Evolutionary conservation across 495 filamentous ascomycete genomes (phyloP).

Genomic region (Tuber melanosporum): DNA sequence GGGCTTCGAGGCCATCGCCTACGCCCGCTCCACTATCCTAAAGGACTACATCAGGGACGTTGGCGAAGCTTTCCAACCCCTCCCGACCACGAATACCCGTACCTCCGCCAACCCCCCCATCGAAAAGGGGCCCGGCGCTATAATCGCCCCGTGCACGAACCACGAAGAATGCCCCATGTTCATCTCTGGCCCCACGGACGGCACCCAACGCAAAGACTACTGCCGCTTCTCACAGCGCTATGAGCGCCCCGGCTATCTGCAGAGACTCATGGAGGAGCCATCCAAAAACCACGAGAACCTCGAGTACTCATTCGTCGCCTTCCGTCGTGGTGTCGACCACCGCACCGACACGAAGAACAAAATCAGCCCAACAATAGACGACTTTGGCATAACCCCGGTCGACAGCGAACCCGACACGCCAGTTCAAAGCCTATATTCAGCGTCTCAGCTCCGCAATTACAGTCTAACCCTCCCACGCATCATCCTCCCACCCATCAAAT

Average conservation of each 20-base stretch:
- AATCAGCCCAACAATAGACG: constrained; percentile 14
- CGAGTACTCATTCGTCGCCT: constrained; percentile 76
- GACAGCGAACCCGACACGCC: background rate
- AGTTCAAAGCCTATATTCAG: constrained; percentile 41
- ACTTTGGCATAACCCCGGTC: constrained; percentile 33
- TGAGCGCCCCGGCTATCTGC: constrained; percentile 73
- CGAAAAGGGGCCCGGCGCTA: constrained; percentile 72
- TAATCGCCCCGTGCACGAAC: constrained; percentile 93
- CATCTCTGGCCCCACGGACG: constrained; percentile 55
- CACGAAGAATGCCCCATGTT: constrained; percentile 88
- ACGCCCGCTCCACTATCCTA: constrained; percentile 70
- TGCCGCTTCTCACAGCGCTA: constrained; percentile 89
- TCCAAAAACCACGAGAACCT: constrained; percentile 80
- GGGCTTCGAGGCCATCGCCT: constrained; percentile 86
- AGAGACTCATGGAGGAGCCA: constrained; percentile 63
- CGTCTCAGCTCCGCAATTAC: constrained; percentile 42
- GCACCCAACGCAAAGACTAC: constrained; percentile 71
- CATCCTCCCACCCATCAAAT: constrained; percentile 75
- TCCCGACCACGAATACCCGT: constrained; percentile 44
- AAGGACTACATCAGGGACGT: constrained; percentile 67
- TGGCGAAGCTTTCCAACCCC: constrained; percentile 43
- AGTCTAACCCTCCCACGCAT: constrained; percentile 68
- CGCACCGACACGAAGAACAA: constrained; percentile 18
- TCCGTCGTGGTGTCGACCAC: constrained; percentile 67
- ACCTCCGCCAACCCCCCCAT: constrained; percentile 44